Conservation (phyloP, 2,329 filamentous ascomycete genomes). For the Beauveria varroae region DNA sequence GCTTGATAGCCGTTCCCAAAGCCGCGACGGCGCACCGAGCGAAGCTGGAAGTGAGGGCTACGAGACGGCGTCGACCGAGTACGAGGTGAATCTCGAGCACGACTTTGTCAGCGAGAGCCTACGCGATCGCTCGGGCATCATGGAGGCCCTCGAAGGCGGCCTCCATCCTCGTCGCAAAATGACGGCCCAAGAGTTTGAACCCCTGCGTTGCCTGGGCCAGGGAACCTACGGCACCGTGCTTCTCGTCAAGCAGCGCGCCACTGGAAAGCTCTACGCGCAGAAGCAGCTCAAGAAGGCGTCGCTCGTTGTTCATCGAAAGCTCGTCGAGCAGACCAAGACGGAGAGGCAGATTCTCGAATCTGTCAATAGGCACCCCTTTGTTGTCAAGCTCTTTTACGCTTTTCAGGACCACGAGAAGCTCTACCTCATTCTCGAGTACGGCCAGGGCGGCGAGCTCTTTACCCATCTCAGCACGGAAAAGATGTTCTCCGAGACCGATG, state of each 20-base stretch:
- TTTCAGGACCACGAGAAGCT: conserved; percentile 98
- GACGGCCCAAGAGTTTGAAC: conserved; percentile 83
- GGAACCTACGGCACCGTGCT: conserved; percentile 93
- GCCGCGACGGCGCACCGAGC: conserved; percentile 48
- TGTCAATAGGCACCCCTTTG: conserved; percentile 92
- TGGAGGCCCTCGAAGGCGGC: conserved; percentile 45
- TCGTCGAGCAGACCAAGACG: conserved; percentile 95
- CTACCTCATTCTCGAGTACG: conserved; percentile 95
- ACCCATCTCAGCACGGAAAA: conserved; percentile 88
- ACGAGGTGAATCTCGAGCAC: conserved; percentile 75
- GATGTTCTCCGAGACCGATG: conserved; percentile 86
- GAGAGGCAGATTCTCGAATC: conserved; percentile 92
- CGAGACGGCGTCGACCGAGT: conserved; percentile 63
- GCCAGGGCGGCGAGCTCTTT: conserved; percentile 93
- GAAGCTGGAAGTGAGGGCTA: conserved; percentile 52
- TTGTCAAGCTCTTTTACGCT: conserved; percentile 96
- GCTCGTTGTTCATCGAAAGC: conserved; percentile 87
- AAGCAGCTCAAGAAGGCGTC: conserved; percentile 99
- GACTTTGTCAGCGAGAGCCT: conserved; percentile 73
- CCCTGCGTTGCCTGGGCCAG: conserved; percentile 86
- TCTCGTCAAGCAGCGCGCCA: conserved; percentile 81
- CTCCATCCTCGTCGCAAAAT: conserved; percentile 66
- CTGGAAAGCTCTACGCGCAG: conserved; percentile 87
- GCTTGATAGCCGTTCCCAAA: conserved; percentile 46
- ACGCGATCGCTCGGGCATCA: conserved; percentile 29